phyloP scores from a whole-genome alignment of 2,329 filamentous ascomycete genomes.

The Colletotrichum sp. region DNA sequence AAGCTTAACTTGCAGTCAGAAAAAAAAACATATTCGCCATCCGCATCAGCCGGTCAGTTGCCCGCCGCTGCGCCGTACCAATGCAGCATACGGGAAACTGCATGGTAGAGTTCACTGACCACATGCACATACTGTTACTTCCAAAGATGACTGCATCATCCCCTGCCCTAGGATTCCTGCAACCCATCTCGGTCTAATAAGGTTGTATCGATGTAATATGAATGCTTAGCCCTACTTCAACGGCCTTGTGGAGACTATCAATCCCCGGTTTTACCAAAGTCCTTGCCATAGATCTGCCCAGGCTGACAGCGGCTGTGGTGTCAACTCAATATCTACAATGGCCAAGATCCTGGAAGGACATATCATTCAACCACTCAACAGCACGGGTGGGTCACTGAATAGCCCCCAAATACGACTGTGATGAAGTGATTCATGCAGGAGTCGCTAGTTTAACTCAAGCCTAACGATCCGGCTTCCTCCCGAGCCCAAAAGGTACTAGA shows the following conservation, averaged over 20 bases:
- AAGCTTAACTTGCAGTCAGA: too few relatives aligned
- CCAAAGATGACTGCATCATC: neutral
- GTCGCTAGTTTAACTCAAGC: neutral
- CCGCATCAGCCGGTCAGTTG: neutral
- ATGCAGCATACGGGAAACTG: neutral
- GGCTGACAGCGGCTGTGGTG: too few relatives aligned
- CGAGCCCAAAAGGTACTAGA: neutral
- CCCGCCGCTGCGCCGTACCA: neutral
- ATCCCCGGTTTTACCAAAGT: too few relatives aligned
- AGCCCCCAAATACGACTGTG: neutral
- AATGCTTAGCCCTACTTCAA: neutral
- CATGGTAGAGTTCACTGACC: too few relatives aligned
- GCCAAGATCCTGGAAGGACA: too few relatives aligned
- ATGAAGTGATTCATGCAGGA: neutral
- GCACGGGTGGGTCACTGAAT: neutral
- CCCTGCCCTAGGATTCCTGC: neutral
- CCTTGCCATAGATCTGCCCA: too few relatives aligned
- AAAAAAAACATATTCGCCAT: too few relatives aligned
- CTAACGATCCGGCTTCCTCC: neutral
- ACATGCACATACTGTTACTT: neutral
- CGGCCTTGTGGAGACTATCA: neutral
- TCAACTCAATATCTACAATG: neutral
- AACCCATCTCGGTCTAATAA: neutral
- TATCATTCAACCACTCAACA: too few relatives aligned
- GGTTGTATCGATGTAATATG: neutral